A percentile compares a stretch with the other conserved stretches of the same genome.
Evolutionary conservation across 768 basidiomycete species (phyloP).

Genomic region (Coprinellus micaceus): DNA sequence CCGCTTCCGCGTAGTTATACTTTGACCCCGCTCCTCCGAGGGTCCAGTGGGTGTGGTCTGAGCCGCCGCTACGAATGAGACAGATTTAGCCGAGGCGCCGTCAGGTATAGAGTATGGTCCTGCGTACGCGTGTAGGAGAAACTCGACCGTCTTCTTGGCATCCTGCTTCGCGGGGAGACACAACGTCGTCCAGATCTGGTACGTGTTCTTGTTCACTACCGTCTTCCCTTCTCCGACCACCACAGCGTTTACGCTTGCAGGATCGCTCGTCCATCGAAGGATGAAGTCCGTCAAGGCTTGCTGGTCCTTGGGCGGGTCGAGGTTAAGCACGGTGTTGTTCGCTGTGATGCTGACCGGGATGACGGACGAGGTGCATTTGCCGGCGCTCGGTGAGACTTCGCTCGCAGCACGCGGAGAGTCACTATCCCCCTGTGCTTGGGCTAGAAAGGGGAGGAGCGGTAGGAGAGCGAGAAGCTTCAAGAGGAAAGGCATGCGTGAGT

Average conservation of each 20-base stretch:
- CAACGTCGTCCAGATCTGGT: constrained; percentile 12
- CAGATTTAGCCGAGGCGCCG: background rate
- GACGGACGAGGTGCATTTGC: background rate
- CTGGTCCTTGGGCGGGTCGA: constrained; percentile 5
- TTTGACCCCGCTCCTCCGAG: constrained; percentile 17
- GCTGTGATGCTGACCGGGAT: background rate
- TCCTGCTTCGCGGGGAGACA: constrained; percentile 12
- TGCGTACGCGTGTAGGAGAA: constrained; percentile 21
- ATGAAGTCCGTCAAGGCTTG: constrained; percentile 4
- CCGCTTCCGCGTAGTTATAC: constrained; percentile 21
- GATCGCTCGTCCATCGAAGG: background rate
- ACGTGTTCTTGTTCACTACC: constrained; percentile 1
- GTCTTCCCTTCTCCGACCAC: background rate
- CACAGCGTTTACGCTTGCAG: background rate
- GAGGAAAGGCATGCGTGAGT: too few relatives aligned
- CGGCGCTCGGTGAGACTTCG: background rate
- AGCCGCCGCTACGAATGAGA: constrained; percentile 13
- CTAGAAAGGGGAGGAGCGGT: too few relatives aligned
- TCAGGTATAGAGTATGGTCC: too few relatives aligned
- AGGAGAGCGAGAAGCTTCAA: too few relatives aligned
- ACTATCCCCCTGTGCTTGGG: too few relatives aligned
- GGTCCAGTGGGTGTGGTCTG: constrained; percentile 23
- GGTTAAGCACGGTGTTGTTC: background rate
- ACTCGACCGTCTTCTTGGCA: constrained; percentile 12
- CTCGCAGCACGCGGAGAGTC: too few relatives aligned